phyloP scores from a whole-genome alignment of 2,329 filamentous ascomycete genomes.

The Trichophyton equinum region DNA sequence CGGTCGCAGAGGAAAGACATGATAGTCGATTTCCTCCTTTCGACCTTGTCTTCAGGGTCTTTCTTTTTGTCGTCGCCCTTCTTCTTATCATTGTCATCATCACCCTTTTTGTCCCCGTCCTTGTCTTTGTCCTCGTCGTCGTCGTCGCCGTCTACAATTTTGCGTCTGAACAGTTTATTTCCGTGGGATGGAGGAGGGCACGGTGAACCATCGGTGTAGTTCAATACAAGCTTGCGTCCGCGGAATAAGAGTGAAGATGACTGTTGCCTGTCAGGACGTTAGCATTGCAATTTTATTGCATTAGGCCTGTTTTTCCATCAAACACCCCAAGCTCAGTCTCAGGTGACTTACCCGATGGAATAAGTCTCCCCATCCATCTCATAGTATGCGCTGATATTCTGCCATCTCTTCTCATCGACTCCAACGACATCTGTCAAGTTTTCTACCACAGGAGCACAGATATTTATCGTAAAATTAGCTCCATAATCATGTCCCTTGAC shows the following conservation, averaged over 20 bases:
- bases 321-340: neutral
- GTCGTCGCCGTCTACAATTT: conserved; percentile 14
- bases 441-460: conserved; percentile 40
- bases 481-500: conserved; percentile 38
- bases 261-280: conserved; percentile 26
- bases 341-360: conserved; percentile 33
- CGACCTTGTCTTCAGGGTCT: conserved; percentile 8
- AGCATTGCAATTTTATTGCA: neutral
- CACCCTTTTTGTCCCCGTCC: conserved; percentile 22
- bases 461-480: conserved; percentile 40
- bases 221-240: conserved; percentile 53
- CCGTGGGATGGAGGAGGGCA: conserved; percentile 33
- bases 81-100: conserved; percentile 27
- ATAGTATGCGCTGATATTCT: conserved; percentile 40
- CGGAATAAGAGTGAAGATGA: conserved; percentile 36
- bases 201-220: conserved; percentile 65
- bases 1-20: conserved; percentile 90
- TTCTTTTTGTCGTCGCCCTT: conserved; percentile 19
- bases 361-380: conserved; percentile 31
- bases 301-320: neutral
- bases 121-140: conserved; percentile 21
- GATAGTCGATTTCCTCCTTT: conserved; percentile 60
- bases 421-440: conserved; percentile 36
- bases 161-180: conserved; percentile 11
- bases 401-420: conserved; percentile 28